Evolutionary conservation across 768 basidiomycete species (phyloP), one percentile per base, ranked within the genome.

Genomic region (Trichaptum fuscoviolaceum): DNA sequence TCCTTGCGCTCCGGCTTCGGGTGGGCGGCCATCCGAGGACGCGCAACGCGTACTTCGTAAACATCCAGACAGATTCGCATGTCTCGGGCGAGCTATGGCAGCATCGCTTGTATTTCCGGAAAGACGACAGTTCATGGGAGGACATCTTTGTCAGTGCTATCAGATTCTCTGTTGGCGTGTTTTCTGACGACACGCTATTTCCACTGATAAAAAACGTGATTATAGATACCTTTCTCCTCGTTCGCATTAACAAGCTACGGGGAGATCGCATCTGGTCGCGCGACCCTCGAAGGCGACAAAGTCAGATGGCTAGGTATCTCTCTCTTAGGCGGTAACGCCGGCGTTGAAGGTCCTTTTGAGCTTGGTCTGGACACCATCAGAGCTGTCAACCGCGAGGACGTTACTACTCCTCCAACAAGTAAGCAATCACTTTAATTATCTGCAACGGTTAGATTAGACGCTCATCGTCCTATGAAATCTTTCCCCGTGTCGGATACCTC

Each of bases 1-100:
- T 90, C 76, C 81, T 99, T 27, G 87, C 88, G 1, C 79, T 99
- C 63, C 88, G 92, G 4, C 78, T 97, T 12, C 88, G 92, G 18
- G 85, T 89, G 67, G 84, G 84, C 26, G 96, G 95, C 2, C 87
- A 93, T 69, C 86, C 88, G 24, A 82, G 85, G 57, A 91, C 91
- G 57, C 85, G 87, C 68, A 87, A 86, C 70, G 88, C 92, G n/a
- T 98, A 95, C 81, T 96, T 91, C 70, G 90, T 94, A 62, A 98
- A 99, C 77, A 79, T 98, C 60, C 95, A 97, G 75, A 96, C 95
- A 1, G 91, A 94, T 63, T 91, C 92, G 0, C 83, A 86, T 58
- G 81, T 92, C 62, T 84, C 87, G 63, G 90, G 87, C 42, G 94
- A 96, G 74, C 79, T 99, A n/a, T 99, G 92, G 89, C 96, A 97